phyloP scores from a whole-genome alignment of 345 rosid genomes.

The Populus euphratica region DNA sequence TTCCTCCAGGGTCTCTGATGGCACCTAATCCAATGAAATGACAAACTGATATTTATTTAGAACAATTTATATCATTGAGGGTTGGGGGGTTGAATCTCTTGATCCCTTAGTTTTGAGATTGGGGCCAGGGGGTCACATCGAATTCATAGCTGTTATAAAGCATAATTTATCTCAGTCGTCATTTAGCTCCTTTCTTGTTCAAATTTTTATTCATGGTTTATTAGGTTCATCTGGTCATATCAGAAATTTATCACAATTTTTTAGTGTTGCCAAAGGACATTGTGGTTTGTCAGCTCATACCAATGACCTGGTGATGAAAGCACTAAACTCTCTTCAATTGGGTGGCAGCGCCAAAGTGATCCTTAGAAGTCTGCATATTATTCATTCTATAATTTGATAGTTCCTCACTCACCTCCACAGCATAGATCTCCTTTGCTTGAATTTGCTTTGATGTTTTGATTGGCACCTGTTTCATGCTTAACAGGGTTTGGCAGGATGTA shows the following conservation, averaged over 20 bases:
- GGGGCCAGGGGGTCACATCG: no score
- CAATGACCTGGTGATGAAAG: not conserved
- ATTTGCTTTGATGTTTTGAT: not conserved
- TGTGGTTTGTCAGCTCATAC: not conserved
- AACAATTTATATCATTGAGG: no score
- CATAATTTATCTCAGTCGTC: not conserved
- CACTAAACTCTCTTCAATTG: not conserved
- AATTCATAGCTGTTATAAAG: no score
- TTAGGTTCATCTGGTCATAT: not conserved
- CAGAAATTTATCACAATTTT: no score
- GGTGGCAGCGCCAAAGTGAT: not conserved
- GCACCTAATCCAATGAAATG: not conserved
- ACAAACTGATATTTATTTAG: no score
- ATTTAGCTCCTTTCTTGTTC: not conserved
- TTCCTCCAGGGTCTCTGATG: not conserved
- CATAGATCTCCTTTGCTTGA: not conserved
- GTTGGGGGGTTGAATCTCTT: no score
- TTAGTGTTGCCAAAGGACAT: not conserved
- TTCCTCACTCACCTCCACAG: not conserved
- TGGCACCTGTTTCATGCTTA: conserved; percentile 11
- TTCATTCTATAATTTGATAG: not conserved
- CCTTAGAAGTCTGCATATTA: not conserved
- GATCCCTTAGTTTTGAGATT: no score
- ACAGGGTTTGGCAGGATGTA: conserved; percentile 51
- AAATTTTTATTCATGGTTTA: not conserved